These are phyloP conservation scores for Pisolithus orientalis DNA, from an alignment of 768 basidiomycete species.

Conservation along the genomic window DNA sequence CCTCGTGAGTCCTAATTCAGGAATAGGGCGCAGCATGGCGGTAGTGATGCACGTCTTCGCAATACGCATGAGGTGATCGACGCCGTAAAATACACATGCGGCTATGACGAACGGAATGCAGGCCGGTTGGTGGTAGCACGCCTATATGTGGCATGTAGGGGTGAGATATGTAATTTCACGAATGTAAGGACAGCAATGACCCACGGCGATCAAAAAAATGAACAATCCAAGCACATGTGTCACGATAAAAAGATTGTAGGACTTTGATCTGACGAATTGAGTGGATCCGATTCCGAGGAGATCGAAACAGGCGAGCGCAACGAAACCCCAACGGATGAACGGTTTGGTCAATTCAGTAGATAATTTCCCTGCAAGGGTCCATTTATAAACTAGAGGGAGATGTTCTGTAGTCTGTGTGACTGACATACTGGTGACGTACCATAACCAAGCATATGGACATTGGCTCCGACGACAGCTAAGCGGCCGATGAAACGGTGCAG, in stretches of 20 bases:
- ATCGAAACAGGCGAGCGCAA: constrained; percentile 45
- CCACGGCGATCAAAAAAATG: constrained; percentile 49
- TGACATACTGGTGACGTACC: constrained; percentile 31
- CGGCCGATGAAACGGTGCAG: constrained; percentile 66
- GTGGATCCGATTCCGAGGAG: constrained; percentile 58
- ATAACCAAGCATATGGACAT: constrained; percentile 54
- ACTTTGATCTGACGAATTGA: constrained; percentile 43
- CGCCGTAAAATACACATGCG: constrained; percentile 40
- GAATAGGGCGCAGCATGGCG: constrained; percentile 54
- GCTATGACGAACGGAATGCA: constrained; percentile 45
- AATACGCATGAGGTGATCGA: constrained; percentile 55
- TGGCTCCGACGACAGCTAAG: constrained; percentile 50
- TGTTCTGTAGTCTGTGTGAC: background rate
- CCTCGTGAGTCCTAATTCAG: constrained; percentile 57
- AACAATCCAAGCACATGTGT: constrained; percentile 55
- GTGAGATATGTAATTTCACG: constrained; percentile 17
- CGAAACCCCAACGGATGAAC: constrained; percentile 42
- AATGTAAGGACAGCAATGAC: constrained; percentile 12
- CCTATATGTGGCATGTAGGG: constrained; percentile 11
- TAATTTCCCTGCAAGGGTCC: constrained; percentile 40
- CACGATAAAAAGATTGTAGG: constrained; percentile 59
- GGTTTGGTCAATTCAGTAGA: constrained; percentile 27
- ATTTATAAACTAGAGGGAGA: constrained; percentile 44
- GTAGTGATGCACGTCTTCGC: constrained; percentile 56
- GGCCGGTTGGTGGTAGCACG: constrained; percentile 44